Percentiles rank a stretch among this genome's conserved stretches.
phyloP scores from a whole-genome alignment of 257 asterid species.

The Voacanga thouarsii region DNA sequence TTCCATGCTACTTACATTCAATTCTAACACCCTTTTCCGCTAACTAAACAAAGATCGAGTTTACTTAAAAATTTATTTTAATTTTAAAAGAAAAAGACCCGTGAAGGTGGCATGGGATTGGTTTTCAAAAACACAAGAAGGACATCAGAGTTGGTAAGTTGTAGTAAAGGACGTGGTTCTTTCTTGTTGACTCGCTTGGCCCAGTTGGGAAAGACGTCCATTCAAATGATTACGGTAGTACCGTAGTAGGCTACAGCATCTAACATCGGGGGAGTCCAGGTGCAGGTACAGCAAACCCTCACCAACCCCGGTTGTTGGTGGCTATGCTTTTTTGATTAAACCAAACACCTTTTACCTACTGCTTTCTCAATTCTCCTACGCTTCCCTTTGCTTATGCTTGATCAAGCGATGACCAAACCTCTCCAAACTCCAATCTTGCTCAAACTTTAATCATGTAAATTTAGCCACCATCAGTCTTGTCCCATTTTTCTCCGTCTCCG shows the following conservation, averaged over 20 bases:
- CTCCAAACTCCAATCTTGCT: too few relatives aligned
- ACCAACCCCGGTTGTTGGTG: slow-evolving; percentile 2
- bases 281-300: neutral
- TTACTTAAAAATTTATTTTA: too few relatives aligned
- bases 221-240: neutral
- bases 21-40: too few relatives aligned
- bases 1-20: neutral
- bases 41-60: too few relatives aligned
- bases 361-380: neutral
- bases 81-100: too few relatives aligned
- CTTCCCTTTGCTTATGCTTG: neutral
- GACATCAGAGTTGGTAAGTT: too few relatives aligned
- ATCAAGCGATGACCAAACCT: neutral
- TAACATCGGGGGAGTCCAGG: neutral
- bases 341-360: neutral
- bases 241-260: neutral
- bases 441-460: too few relatives aligned
- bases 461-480: neutral
- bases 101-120: too few relatives aligned
- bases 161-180: neutral
- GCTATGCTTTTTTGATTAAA: neutral
- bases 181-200: neutral
- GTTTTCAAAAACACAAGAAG: too few relatives aligned
- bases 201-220: neutral
- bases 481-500: neutral